These are phyloP conservation scores for Nakaseomyces nivariensis DNA, from an alignment of 1,139 yeast genomes.

Conservation along the genomic window DNA sequence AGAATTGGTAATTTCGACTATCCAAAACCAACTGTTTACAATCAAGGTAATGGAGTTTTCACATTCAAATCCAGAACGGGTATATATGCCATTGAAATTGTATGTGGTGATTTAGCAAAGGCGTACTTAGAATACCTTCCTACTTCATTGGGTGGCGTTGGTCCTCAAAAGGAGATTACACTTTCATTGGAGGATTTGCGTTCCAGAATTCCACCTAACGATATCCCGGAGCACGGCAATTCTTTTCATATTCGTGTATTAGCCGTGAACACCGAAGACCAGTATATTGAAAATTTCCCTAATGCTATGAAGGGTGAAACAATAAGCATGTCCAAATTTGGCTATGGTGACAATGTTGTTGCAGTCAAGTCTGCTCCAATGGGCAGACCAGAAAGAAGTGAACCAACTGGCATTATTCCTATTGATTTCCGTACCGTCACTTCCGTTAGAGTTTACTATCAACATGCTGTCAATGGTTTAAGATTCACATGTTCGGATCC, in stretches of 20 bases:
- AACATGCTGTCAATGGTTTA: conserved; percentile 73
- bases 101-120: conserved; percentile 49
- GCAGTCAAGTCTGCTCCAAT: conserved; percentile 41
- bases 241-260: conserved; percentile 42
- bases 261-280: conserved; percentile 36
- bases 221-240: conserved; percentile 29
- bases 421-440: conserved; percentile 29
- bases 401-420: conserved; percentile 23
- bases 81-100: conserved; percentile 56
- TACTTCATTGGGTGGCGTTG: conserved; percentile 45
- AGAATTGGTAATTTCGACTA: conserved; percentile 19
- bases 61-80: conserved; percentile 51
- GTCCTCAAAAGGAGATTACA: conserved; percentile 44
- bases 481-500: conserved; percentile 22
- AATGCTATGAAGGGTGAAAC: conserved; percentile 11
- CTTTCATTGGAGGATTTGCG: conserved; percentile 42
- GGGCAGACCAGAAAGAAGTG: conserved; percentile 31
- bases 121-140: conserved; percentile 56
- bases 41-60: conserved; percentile 37
- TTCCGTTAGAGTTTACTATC: conserved; percentile 54
- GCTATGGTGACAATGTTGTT: conserved; percentile 15
- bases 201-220: conserved; percentile 34
- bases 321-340: conserved; percentile 23
- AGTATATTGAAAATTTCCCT: conserved; percentile 25
- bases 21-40: conserved; percentile 35